A percentile compares a stretch with the other conserved stretches of the same genome.
Conservation (phyloP, 768 basidiomycete genomes). For the Leccinum imitatum region DNA sequence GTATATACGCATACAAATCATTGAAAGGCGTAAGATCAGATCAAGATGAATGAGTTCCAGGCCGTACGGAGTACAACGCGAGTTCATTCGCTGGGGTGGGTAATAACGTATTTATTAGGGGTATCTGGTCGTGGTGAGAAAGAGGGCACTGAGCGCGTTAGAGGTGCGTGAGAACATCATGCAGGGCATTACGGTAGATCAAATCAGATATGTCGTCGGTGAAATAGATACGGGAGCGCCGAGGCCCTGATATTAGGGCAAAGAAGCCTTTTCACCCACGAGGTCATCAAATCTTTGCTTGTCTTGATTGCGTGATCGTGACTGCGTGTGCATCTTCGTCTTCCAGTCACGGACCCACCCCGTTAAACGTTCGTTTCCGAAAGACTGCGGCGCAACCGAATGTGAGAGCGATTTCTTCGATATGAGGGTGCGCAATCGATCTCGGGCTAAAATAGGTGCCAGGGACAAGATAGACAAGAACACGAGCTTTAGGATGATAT, state of each 20-base stretch:
- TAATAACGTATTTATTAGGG: conserved; percentile 32
- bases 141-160: conserved; percentile 12
- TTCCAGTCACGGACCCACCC: conserved; percentile 72
- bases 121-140: conserved; percentile 30
- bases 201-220: conserved; percentile 17
- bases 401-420: conserved; percentile 29
- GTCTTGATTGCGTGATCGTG: conserved; percentile 49
- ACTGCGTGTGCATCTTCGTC: conserved; percentile 53
- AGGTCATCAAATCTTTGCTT: conserved; percentile 49
- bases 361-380: conserved; percentile 37
- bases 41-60: conserved; percentile 11
- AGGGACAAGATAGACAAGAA: conserved; percentile 82
- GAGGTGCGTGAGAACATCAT: conserved; percentile 22
- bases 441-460: conserved; percentile 80
- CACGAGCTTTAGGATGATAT: conserved; percentile 79
- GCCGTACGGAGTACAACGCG: conserved; percentile 15
- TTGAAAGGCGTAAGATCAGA: conserved; percentile 26
- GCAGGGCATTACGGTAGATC: conserved; percentile 23
- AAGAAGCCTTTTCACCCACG: conserved; percentile 52
- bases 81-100: conserved; percentile 26
- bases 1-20: conserved; percentile 32
- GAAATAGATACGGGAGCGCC: conserved; percentile 22
- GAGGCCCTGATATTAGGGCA: conserved; percentile 21
- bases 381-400: conserved; percentile 20
- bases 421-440: conserved; percentile 60